phyloP scores from a whole-genome alignment of 495 filamentous ascomycete species.

The Xylaria castorea region DNA sequence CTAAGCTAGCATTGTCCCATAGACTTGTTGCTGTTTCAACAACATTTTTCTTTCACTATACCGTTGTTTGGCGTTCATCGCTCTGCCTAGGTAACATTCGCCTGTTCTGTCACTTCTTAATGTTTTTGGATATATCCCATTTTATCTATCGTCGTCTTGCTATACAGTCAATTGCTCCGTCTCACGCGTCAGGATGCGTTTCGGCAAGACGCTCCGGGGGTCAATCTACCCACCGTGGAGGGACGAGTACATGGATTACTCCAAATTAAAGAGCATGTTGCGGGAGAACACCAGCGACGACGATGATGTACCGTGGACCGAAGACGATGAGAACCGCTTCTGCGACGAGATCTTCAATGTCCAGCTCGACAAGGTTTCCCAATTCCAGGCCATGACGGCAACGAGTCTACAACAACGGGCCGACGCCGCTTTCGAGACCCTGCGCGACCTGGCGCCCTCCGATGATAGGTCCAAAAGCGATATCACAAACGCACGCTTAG shows the following conservation, averaged over 20 bases:
- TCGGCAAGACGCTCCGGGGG: slow-evolving; percentile 82
- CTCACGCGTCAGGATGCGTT: slow-evolving; percentile 70
- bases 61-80: neutral
- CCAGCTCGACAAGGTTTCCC: slow-evolving; percentile 93
- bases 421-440: slow-evolving; percentile 63
- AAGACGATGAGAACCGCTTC: slow-evolving; percentile 92
- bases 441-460: slow-evolving; percentile 60
- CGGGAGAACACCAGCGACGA: slow-evolving; percentile 72
- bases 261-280: slow-evolving; percentile 86
- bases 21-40: slow-evolving; percentile 3
- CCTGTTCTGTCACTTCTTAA: neutral
- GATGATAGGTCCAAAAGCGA: slow-evolving; percentile 48
- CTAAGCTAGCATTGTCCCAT: neutral
- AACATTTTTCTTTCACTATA: neutral
- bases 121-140: neutral
- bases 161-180: neutral
- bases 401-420: slow-evolving; percentile 73
- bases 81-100: neutral
- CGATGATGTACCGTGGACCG: slow-evolving; percentile 77
- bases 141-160: neutral
- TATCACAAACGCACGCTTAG: slow-evolving; percentile 61
- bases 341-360: slow-evolving; percentile 93
- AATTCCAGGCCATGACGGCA: slow-evolving; percentile 81
- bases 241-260: slow-evolving; percentile 92
- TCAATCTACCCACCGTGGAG: slow-evolving; percentile 89